Conservation (phyloP, 2,329 filamentous ascomycete species). For the Epichloe uncinata region DNA sequence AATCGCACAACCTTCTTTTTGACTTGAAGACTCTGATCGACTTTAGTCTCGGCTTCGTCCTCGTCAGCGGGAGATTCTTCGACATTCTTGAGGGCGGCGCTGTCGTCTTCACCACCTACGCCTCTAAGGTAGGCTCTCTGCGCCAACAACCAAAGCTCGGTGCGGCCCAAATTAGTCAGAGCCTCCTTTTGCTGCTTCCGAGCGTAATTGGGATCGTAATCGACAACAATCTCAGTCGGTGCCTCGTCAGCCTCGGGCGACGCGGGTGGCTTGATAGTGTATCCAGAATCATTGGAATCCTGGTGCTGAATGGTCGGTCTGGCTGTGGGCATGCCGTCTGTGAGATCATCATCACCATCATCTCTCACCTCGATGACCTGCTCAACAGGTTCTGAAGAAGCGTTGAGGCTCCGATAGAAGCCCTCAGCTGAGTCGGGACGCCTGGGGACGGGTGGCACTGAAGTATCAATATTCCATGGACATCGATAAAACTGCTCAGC, state of each 20-base stretch:
- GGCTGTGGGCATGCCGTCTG: constrained; percentile 55
- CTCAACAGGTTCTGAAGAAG: constrained; percentile 42
- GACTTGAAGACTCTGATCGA: constrained; percentile 12
- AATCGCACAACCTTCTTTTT: constrained; percentile 69
- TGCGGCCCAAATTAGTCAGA: constrained; percentile 67
- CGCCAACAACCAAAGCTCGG: constrained; percentile 71
- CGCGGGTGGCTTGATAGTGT: constrained; percentile 21
- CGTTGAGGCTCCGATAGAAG: constrained; percentile 25
- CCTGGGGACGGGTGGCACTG: constrained; percentile 22
- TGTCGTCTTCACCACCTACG: constrained; percentile 36
- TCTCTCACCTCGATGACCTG: constrained; percentile 47
- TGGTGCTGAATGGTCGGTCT: constrained; percentile 29
- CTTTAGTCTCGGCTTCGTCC: constrained; percentile 13
- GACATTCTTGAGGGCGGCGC: constrained; percentile 24
- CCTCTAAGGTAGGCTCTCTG: constrained; percentile 67
- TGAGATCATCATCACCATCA: constrained; percentile 28
- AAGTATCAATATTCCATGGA: constrained; percentile 51
- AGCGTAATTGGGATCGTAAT: constrained; percentile 65
- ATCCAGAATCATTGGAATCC: constrained; percentile 18
- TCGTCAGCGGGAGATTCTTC: constrained; percentile 21
- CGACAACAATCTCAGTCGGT: constrained; percentile 50
- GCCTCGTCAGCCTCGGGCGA: constrained; percentile 34
- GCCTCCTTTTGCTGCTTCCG: constrained; percentile 58
- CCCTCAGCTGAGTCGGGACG: constrained; percentile 24
- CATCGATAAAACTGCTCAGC: constrained; percentile 84